Base-by-base conservation (phyloP, 345 rosid species). In the Gossypium anomalum region DNA sequence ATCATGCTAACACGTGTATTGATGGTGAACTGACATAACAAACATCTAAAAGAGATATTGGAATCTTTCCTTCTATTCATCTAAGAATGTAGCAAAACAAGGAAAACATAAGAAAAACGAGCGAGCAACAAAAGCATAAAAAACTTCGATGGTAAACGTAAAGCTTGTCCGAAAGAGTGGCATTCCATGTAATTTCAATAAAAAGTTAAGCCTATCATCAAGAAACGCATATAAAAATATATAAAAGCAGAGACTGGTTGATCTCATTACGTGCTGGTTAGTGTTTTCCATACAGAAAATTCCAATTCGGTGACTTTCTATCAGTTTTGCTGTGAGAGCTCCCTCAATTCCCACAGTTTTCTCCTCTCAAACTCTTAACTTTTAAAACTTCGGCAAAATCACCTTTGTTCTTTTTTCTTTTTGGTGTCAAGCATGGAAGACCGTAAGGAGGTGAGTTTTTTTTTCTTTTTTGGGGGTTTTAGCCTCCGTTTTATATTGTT, bases 391-490 rank as follows among this genome's bases (percentile, higher is more conserved):
- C 16, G 25, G 15, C 20, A 60, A 65, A 14, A 16, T 61, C 66
- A 19, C 4, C 4, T 12, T 10, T 61, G 19, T 43, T 34, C 38
- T 4, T 34, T 34, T 34, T 34, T 4, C 29, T 27, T 13, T 22
- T 66, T 57, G 44, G 52, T 55, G n/a, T 38, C 53, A 29, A 23
- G 55, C 81, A 89, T 89, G 93, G 93, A 87, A 62, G 87, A 87
- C 77, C 84, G 75, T 53, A 87, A 86, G 78, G 93, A 86, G 93
- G 93, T 87, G 75, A 66, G 14, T 19, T 23, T 25, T 17, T 19
- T 43, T 44, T 2, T n/a, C 1, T 1, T 34, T 34, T 34, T 34
- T 34, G 38, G 38, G 38, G 38, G 38, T 34, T 34, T 34, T 34
- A 34, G 41, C 41, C 7, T 34, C 41, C 41, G 7, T 34, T 34